phyloP scores from a whole-genome alignment of 208 protist genomes.

The Angomonas desouzai region DNA sequence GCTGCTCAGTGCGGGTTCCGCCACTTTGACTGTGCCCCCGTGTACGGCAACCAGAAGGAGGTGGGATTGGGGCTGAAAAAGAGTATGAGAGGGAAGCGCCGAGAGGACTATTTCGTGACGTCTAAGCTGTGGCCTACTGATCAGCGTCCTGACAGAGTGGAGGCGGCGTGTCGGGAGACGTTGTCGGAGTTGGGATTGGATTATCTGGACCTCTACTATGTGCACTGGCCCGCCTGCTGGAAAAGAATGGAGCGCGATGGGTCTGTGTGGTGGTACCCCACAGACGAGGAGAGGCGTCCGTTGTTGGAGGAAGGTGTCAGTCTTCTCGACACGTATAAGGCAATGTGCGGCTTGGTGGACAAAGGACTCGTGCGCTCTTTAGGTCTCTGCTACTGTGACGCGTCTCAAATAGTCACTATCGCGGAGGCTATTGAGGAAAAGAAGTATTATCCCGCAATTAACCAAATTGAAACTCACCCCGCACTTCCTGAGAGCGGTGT shows the following conservation, averaged over 20 bases:
- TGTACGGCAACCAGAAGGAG: constrained; percentile 89
- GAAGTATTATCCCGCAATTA: constrained; percentile 62
- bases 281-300: constrained; percentile 33
- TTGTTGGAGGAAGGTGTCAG: constrained; percentile 49
- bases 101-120: constrained; percentile 92
- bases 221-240: constrained; percentile 92
- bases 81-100: constrained; percentile 32
- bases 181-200: constrained; percentile 74
- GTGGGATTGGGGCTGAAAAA: constrained; percentile 77
- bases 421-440: constrained; percentile 17
- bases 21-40: constrained; percentile 89
- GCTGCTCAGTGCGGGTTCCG: constrained; percentile 79
- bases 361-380: constrained; percentile 85
- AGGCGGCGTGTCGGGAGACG: constrained; percentile 73
- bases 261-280: constrained; percentile 7
- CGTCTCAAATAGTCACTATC: constrained; percentile 56
- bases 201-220: constrained; percentile 92
- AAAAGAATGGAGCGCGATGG: neutral
- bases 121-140: constrained; percentile 95
- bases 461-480: constrained; percentile 91
- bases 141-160: constrained; percentile 87
- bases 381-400: constrained; percentile 83
- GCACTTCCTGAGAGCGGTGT: too few relatives aligned
- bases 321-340: constrained; percentile 78
- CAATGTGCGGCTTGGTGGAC: constrained; percentile 81